These are phyloP conservation scores for Boletus rex-veris DNA, from an alignment of 768 basidiomycete genomes.

Conservation along the genomic window DNA sequence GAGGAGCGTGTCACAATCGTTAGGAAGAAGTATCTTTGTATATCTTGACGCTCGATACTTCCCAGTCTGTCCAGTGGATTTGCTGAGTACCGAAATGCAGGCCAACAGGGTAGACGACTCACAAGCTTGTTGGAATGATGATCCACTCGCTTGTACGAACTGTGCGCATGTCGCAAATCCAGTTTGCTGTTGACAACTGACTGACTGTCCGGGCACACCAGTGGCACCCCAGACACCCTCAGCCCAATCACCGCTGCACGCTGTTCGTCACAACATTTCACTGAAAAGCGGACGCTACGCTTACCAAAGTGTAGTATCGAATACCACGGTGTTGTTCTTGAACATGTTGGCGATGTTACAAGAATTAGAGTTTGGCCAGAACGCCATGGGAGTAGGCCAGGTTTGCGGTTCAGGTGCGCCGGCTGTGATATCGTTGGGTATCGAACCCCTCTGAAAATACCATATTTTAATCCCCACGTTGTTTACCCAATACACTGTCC, in stretches of 20 bases:
- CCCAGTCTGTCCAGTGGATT: constrained; percentile 59
- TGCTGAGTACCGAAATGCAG: constrained; percentile 3
- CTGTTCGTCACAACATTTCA: constrained; percentile 1
- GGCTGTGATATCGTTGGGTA: constrained; percentile 75
- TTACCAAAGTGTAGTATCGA: constrained; percentile 84
- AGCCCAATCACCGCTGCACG: constrained; percentile 82
- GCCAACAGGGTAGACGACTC: constrained; percentile 33
- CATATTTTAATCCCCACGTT: constrained; percentile 81
- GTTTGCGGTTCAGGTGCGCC: constrained; percentile 66
- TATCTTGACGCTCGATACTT: constrained; percentile 70
- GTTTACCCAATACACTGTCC: constrained; percentile 18
- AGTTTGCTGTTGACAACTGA: constrained; percentile 81
- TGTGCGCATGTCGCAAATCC: constrained; percentile 78
- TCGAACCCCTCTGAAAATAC: constrained; percentile 73
- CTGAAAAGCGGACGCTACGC: constrained; percentile 8
- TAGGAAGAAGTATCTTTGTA: constrained; percentile 47
- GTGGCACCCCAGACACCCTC: constrained; percentile 67
- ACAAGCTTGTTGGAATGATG: constrained; percentile 75
- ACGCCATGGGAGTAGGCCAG: constrained; percentile 79
- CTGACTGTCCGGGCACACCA: constrained; percentile 79
- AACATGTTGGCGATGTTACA: constrained; percentile 83
- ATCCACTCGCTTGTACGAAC: constrained; percentile 71
- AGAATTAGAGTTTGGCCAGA: constrained; percentile 63
- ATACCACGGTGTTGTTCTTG: constrained; percentile 70
- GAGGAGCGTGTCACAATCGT: constrained; percentile 4